Evolutionary conservation across 108 stramenopile genomes (phyloP).

Genomic region (Skeletonema potamos): DNA sequence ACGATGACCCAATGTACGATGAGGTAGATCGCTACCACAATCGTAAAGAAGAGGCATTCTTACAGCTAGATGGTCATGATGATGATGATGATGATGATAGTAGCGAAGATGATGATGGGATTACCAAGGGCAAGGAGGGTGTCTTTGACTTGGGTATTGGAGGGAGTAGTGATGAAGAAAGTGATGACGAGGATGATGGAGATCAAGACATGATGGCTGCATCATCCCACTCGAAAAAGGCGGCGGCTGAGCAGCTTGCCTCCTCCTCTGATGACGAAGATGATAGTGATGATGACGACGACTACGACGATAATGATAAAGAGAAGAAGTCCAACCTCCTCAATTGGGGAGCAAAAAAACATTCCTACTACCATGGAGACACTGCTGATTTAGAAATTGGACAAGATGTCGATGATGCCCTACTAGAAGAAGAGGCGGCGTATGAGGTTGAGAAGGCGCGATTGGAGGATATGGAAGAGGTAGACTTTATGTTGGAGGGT

Average conservation of each 20-base stretch:
- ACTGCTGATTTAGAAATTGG: conserved; percentile 96
- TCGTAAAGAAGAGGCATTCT: conserved; percentile 49
- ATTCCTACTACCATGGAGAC: conserved; percentile 89
- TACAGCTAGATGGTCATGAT: conserved; percentile 37
- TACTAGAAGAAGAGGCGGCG: conserved; percentile 83
- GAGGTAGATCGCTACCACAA: conserved; percentile 61
- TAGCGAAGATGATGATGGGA: conserved; percentile 52
- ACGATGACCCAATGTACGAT: conserved; percentile 63
- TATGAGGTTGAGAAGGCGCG: conserved; percentile 71
- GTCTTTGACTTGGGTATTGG: conserved; percentile 73
- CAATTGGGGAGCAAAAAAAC: conserved; percentile 89
- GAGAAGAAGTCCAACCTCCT: conserved; percentile 32
- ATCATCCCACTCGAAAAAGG: neutral
- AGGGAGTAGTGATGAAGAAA: conserved; percentile 51
- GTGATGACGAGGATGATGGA: conserved; percentile 44
- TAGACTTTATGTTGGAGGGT: conserved; percentile 76
- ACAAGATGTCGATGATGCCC: conserved; percentile 77
- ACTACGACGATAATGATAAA: conserved; percentile 38
- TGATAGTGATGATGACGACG: conserved; percentile 36
- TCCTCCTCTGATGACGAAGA: conserved; percentile 14
- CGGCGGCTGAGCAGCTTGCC: neutral
- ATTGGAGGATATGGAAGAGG: conserved; percentile 80
- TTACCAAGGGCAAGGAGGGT: conserved; percentile 46
- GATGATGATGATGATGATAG: conserved; percentile 14
- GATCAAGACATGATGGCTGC: conserved; percentile 27